Percentiles rank a stretch among this genome's conserved stretches.
Conservation (phyloP, 164 flowering plant genomes). For the Sextonia rubra region DNA sequence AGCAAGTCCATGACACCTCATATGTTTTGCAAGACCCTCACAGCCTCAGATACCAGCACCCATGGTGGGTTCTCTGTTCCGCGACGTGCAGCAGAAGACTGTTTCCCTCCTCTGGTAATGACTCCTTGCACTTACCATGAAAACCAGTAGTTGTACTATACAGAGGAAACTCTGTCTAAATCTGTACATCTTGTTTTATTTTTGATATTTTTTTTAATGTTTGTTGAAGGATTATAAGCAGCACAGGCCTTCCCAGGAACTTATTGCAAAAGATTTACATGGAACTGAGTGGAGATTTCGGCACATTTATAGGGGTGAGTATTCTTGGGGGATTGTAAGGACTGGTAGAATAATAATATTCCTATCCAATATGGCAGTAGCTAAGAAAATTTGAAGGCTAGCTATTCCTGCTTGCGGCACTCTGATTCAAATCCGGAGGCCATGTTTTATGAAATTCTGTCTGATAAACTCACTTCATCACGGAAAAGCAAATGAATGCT, state of each 20-base stretch:
- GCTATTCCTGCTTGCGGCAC: neutral
- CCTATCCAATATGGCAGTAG: neutral
- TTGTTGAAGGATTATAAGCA: conserved; percentile 74
- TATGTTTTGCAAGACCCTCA: conserved; percentile 98
- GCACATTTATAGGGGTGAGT: conserved; percentile 87
- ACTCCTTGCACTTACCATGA: neutral
- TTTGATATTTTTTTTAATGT: neutral
- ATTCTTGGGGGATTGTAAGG: neutral
- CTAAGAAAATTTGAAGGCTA: neutral
- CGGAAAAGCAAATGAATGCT: neutral
- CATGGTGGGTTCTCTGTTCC: conserved; percentile 99
- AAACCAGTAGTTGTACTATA: too few species aligned
- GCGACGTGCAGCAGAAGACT: conserved; percentile 97
- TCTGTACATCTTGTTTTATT: neutral
- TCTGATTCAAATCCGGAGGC: neutral
- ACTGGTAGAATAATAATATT: too few species aligned
- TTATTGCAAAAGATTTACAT: conserved; percentile 90
- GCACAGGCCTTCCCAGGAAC: conserved; percentile 98
- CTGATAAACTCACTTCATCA: neutral
- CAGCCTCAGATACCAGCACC: conserved; percentile 98
- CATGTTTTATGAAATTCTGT: neutral
- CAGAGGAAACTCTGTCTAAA: too few species aligned
- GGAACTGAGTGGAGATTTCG: conserved; percentile 89
- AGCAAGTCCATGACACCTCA: conserved; percentile 66
- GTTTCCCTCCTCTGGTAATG: conserved; percentile 92